These are phyloP conservation scores for Boletus vinaceobasis DNA, from an alignment of 768 basidiomycete genomes.

Conservation along the genomic window DNA sequence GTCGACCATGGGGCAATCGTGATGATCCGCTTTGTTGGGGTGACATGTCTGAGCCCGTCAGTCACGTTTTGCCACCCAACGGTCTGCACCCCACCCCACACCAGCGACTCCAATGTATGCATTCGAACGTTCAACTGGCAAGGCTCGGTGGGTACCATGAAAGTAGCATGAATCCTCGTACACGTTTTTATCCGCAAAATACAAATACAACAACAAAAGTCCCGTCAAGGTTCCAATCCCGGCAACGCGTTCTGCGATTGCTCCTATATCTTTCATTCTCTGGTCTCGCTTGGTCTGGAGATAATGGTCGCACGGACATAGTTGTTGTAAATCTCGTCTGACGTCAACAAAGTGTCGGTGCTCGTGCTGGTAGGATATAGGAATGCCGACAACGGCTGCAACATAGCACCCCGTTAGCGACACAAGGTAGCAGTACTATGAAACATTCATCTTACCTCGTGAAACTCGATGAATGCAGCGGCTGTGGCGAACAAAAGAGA, in stretches of 20 bases:
- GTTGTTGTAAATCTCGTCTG: constrained; percentile 72
- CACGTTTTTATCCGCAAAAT: background rate
- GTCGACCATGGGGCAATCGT: background rate
- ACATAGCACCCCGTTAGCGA: background rate
- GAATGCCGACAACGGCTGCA: constrained; percentile 59
- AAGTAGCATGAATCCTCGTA: background rate
- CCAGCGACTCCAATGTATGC: background rate
- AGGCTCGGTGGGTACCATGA: background rate
- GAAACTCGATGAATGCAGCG: constrained; percentile 68
- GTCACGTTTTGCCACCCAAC: background rate
- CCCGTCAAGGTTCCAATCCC: background rate
- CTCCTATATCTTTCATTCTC: constrained; percentile 1
- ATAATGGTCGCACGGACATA: constrained; percentile 58
- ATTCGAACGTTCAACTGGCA: background rate
- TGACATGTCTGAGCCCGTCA: background rate
- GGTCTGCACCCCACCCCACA: background rate
- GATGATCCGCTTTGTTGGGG: background rate
- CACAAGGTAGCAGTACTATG: background rate
- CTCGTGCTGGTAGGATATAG: constrained; percentile 51
- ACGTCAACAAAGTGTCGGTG: constrained; percentile 65
- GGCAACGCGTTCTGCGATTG: background rate
- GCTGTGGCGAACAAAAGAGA: constrained; percentile 32
- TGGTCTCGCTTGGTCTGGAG: constrained; percentile 9
- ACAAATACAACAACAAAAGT: background rate
- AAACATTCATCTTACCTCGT: constrained; percentile 40